Base-by-base conservation (phyloP, 2,329 filamentous ascomycete genomes). In the Lachnellula occidentalis region DNA sequence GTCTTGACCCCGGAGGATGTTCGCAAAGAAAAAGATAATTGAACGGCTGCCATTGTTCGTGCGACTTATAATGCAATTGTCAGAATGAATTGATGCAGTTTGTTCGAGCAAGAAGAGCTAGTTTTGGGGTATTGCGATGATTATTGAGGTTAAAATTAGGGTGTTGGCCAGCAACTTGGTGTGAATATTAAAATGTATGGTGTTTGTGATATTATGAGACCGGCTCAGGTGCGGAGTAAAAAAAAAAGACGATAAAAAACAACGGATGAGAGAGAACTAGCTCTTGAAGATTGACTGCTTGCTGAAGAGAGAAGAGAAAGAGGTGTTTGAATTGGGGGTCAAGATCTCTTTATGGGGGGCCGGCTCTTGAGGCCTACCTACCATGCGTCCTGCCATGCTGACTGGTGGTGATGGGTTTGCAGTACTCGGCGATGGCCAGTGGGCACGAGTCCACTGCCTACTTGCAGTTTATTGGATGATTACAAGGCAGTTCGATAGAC, bases 1-100 rank as follows among this genome's bases (percentile, higher is more conserved):
- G 92, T 92, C 85, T 96, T 96, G 82, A 95, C 90, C 77, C 91
- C 90, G 71, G 90, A 85, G 71, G 92, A 96, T 73, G 95, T 95
- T 78, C 92, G 90, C 74, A 97, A 89, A 74, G 88, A 87, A 78
- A 97, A 97, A 71, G 91, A 92, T 66, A 96, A 86, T 78, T 96
- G 92, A 76, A 94, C 85, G 72, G 90, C 80, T 75, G 92, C 86
- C 90, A 95, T 95, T 78, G 71, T 85, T 73, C 69, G 66, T 63
- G 67, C 69, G 68, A 70, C 66, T 64, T 67, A 71, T 39, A 67
- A 65, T 71, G 69, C 60, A 68, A 69, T 64, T 66, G 59, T 62
- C 51, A 56, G 49, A 63, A 55, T 59, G 69, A 69, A 69, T 70
- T 62, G 55, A 55, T 54, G 58, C 61, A 66, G 63, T 67, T 61